Percentiles rank a stretch among this genome's conserved stretches.
phyloP scores from a whole-genome alignment of 495 filamentous ascomycete species.

The Geopyxis carbonaria region DNA sequence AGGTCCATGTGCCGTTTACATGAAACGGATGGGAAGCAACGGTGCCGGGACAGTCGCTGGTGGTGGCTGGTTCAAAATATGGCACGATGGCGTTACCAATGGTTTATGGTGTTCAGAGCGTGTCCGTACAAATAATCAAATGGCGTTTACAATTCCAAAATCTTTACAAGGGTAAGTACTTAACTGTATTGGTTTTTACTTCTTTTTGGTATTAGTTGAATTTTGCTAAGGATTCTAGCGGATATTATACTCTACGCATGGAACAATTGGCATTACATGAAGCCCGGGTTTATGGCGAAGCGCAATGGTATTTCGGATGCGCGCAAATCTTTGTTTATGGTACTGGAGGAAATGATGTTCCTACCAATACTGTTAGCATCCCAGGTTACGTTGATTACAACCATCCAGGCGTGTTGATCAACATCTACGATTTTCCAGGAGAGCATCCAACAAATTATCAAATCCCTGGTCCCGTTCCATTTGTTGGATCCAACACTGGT shows the following conservation, averaged over 20 bases:
- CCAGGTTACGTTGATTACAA: constrained; percentile 41
- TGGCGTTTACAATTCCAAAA: constrained; percentile 41
- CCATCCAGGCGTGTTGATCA: constrained; percentile 40
- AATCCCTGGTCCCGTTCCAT: constrained; percentile 41
- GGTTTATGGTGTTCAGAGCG: constrained; percentile 52
- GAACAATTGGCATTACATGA: constrained; percentile 55
- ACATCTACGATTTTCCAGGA: constrained; percentile 42
- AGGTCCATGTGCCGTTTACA: constrained; percentile 52
- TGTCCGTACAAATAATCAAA: constrained; percentile 45
- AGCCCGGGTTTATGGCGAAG: constrained; percentile 31
- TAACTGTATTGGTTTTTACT: background rate
- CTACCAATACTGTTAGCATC: constrained; percentile 37
- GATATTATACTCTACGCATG: constrained; percentile 49
- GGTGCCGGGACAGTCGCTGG: constrained; percentile 1
- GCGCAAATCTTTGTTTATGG: constrained; percentile 48
- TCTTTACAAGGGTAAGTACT: constrained; percentile 33
- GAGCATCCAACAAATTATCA: constrained; percentile 32
- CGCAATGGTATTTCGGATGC: constrained; percentile 32
- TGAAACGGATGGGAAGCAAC: constrained; percentile 34
- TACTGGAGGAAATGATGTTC: constrained; percentile 28
- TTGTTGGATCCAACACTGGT: constrained; percentile 24
- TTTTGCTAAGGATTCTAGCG: constrained; percentile 22
- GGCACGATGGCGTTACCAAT: constrained; percentile 44
- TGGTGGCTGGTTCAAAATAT: constrained; percentile 63
- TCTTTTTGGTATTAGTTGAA: background rate